Percentiles rank a stretch among this genome's conserved stretches.
phyloP scores from a whole-genome alignment of 176 grass and related monocot species.

The Carex pumila region DNA sequence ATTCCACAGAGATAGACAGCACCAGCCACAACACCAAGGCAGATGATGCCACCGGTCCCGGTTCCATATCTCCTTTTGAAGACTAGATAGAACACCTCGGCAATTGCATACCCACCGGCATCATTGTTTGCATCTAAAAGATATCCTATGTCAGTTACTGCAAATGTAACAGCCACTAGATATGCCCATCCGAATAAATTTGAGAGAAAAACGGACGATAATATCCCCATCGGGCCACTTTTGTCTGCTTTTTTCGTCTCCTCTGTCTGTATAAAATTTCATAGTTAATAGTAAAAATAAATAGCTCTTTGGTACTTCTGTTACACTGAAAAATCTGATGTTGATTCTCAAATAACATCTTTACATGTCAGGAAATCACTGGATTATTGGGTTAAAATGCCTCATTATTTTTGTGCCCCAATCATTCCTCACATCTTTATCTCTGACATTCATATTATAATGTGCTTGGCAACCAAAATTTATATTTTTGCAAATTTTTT shows the following conservation, averaged over 20 bases:
- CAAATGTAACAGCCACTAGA: constrained; percentile 71
- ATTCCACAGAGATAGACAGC: constrained; percentile 82
- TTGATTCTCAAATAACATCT: too few relatives aligned
- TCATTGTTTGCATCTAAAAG: constrained; percentile 72
- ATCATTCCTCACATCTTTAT: too few relatives aligned
- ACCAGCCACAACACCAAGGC: constrained; percentile 49
- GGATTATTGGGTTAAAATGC: too few relatives aligned
- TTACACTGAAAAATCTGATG: too few relatives aligned
- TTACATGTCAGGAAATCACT: too few relatives aligned
- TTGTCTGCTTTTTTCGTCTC: constrained; percentile 76
- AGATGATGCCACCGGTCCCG: constrained; percentile 71
- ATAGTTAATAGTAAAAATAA: background rate
- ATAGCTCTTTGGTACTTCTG: background rate
- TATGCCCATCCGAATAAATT: constrained; percentile 76
- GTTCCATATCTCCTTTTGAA: constrained; percentile 73
- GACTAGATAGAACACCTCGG: constrained; percentile 71
- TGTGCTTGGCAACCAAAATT: too few relatives aligned
- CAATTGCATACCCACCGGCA: constrained; percentile 75
- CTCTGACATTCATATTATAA: too few relatives aligned
- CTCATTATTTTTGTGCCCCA: too few relatives aligned
- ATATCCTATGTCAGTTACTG: constrained; percentile 62
- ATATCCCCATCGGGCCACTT: constrained; percentile 77
- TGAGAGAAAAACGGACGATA: constrained; percentile 68
- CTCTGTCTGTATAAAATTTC: constrained; percentile 44
- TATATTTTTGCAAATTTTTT: too few relatives aligned